Evolutionary conservation across 78 protist species (phyloP).

Genomic region (Speleostelium caveatum): DNA sequence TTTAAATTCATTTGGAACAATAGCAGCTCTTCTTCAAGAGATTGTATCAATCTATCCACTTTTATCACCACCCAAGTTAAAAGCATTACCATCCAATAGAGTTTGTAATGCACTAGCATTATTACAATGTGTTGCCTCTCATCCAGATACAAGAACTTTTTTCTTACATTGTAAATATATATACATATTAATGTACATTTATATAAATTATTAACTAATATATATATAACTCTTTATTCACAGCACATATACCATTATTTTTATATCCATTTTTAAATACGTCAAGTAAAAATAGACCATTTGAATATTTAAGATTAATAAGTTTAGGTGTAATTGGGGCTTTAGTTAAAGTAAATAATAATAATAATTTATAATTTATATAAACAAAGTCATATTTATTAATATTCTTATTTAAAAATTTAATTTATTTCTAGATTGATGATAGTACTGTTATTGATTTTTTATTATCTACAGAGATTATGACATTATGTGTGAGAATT

Average conservation of each 20-base stretch:
- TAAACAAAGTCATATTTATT: not conserved
- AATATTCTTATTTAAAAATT: not conserved
- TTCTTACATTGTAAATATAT: constrained; percentile 90
- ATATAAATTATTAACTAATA: too few species aligned
- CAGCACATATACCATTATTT: constrained; percentile 98
- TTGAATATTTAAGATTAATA: constrained; percentile 99
- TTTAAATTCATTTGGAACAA: constrained; percentile 97
- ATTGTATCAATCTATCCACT: constrained; percentile 97
- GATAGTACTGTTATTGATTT: constrained; percentile 96
- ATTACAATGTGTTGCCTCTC: constrained; percentile 98
- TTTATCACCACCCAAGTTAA: constrained; percentile 96
- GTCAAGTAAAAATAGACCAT: constrained; percentile 92
- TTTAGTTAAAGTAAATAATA: constrained; percentile 91
- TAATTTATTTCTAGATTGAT: constrained; percentile 91
- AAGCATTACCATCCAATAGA: constrained; percentile 95
- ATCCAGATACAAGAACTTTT: constrained; percentile 97
- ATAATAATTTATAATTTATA: not conserved
- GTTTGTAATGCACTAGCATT: constrained; percentile 99
- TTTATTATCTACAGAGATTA: constrained; percentile 97
- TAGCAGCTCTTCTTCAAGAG: constrained; percentile 98
- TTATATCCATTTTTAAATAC: constrained; percentile 99
- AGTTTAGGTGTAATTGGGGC: constrained; percentile 99
- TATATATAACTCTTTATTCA: not conserved
- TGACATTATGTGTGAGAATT: constrained; percentile 98
- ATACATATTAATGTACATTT: not conserved